Percentiles rank a stretch among this genome's conserved stretches.
These are phyloP conservation scores for Actinomortierella ambigua DNA, from an alignment of 371 early-diverging fungal species.

Conservation along the genomic window DNA sequence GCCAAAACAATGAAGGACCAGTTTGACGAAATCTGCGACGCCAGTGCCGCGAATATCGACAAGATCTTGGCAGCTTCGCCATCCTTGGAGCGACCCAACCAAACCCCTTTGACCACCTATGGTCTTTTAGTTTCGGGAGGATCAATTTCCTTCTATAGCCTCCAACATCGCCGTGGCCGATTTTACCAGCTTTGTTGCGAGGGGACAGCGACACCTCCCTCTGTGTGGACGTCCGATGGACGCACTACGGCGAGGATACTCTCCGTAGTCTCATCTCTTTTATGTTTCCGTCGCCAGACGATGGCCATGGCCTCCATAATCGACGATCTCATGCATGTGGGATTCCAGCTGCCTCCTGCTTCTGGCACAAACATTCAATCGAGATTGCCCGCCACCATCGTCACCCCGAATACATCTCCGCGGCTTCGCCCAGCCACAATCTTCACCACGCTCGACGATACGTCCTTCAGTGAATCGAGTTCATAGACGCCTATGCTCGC, in stretches of 20 bases:
- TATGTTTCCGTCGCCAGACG: background rate
- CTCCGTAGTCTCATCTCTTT: background rate
- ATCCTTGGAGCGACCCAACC: background rate
- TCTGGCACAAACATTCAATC: background rate
- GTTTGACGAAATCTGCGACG: background rate
- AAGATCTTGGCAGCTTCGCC: background rate
- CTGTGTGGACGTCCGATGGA: background rate
- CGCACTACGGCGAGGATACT: background rate
- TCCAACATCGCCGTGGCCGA: background rate
- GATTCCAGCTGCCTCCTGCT: background rate
- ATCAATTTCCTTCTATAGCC: background rate
- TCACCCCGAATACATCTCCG: background rate
- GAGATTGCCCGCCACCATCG: background rate
- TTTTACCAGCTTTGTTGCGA: background rate
- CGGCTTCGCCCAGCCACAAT: background rate
- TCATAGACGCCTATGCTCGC: too few species aligned
- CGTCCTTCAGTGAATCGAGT: too few species aligned
- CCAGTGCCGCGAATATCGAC: background rate
- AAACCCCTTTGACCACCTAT: background rate
- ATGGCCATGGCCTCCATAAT: background rate
- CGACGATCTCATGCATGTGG: background rate
- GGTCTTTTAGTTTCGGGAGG: constrained; percentile 1
- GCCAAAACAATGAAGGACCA: constrained; percentile 1
- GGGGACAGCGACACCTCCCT: background rate
- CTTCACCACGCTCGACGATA: too few species aligned